A percentile compares a stretch with the other conserved stretches of the same genome.
Evolutionary conservation across 768 basidiomycete species (phyloP).

Genomic region (Cubamyces lactineus): DNA sequence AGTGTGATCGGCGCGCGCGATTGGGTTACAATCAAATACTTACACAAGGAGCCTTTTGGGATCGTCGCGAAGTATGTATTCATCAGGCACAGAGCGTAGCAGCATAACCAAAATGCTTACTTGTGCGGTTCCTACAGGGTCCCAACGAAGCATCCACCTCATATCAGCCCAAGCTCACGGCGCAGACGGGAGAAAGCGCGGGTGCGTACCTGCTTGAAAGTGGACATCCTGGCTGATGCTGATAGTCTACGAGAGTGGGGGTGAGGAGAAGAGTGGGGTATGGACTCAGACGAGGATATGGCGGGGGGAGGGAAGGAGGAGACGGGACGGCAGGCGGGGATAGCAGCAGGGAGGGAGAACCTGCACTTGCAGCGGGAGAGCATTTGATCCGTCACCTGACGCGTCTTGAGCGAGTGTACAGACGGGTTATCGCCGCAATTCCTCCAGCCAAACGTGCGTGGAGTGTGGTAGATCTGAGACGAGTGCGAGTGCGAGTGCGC

Average conservation of each 20-base stretch:
- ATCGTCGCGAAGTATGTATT: neutral
- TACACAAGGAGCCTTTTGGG: slow-evolving; percentile 32
- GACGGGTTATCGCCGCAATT: slow-evolving; percentile 9
- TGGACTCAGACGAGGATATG: neutral
- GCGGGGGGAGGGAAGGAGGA: slow-evolving; percentile 18
- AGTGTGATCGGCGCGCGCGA: neutral
- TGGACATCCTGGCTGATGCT: slow-evolving; percentile 33
- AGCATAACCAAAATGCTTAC: slow-evolving; percentile 38
- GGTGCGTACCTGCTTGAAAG: slow-evolving; percentile 39
- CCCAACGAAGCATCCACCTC: slow-evolving; percentile 5
- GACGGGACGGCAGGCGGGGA: slow-evolving; percentile 17
- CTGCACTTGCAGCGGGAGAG: slow-evolving; percentile 13
- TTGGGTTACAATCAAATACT: neutral
- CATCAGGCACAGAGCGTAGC: neutral
- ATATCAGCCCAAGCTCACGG: slow-evolving; percentile 2
- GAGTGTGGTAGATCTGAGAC: neutral
- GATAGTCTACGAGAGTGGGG: slow-evolving; percentile 5
- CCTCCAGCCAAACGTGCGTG: neutral
- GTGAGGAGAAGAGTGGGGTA: slow-evolving; percentile 4
- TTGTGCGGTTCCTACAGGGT: slow-evolving; percentile 48
- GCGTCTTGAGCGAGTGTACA: neutral
- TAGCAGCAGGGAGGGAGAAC: slow-evolving; percentile 12
- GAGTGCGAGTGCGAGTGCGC: neutral
- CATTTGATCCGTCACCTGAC: slow-evolving; percentile 32
- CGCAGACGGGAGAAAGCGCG: neutral